Conservation (phyloP, 495 filamentous ascomycete species). For the Hyaloscypha hepaticicola region DNA sequence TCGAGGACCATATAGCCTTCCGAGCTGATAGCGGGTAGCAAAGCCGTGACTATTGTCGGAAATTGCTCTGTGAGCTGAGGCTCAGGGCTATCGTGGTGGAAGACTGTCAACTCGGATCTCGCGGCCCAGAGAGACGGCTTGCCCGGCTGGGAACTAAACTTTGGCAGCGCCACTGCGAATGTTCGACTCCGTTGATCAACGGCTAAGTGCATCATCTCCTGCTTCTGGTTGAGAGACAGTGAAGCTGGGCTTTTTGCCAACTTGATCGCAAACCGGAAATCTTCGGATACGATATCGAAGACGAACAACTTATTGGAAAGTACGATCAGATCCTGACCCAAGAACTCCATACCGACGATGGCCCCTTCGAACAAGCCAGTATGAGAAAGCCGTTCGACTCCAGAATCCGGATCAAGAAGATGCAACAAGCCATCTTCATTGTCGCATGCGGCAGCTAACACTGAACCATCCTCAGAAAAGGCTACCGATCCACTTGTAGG, state of each 20-base stretch:
- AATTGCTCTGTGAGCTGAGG: constrained; percentile 51
- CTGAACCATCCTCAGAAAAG: constrained; percentile 86
- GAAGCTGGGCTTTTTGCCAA: constrained; percentile 37
- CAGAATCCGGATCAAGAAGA: constrained; percentile 59
- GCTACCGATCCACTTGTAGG: constrained; percentile 53
- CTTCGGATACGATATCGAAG: constrained; percentile 65
- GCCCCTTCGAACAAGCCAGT: constrained; percentile 53
- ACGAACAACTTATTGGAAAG: constrained; percentile 62
- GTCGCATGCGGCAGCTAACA: constrained; percentile 61
- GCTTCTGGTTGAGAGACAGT: constrained; percentile 36
- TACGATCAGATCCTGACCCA: constrained; percentile 60
- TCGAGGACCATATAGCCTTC: constrained; percentile 62
- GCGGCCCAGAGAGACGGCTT: constrained; percentile 11
- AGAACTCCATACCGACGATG: constrained; percentile 55
- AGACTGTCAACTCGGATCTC: constrained; percentile 54
- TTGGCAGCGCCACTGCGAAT: constrained; percentile 57
- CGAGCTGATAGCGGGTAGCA: constrained; percentile 51
- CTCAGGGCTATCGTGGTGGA: constrained; percentile 45
- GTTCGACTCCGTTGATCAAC: constrained; percentile 53
- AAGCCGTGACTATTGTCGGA: constrained; percentile 49
- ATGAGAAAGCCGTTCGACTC: constrained; percentile 51
- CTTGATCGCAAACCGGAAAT: constrained; percentile 48
- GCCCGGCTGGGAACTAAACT: constrained; percentile 5
- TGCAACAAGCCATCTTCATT: constrained; percentile 50
- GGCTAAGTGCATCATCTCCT: constrained; percentile 55